Base-by-base conservation (phyloP, 805 yeast genomes). In the Scheffersomyces lignosus region DNA sequence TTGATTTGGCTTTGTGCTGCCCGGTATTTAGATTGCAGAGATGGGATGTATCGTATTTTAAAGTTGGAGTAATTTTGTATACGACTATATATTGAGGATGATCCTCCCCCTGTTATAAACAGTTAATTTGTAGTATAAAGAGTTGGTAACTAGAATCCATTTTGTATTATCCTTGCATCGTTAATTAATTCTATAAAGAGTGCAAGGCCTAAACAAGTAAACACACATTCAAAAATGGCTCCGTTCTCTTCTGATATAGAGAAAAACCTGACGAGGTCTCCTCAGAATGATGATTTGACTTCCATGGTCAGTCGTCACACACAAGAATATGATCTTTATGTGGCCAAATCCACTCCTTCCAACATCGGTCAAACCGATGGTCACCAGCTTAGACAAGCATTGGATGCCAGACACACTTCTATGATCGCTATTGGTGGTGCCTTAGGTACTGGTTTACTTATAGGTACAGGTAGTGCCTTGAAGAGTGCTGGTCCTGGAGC, bases 381-480 rank as follows among this genome's bases (percentile, higher is more conserved):
- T 15, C 36, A 36, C 31, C 31, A 33, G 33, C 34, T 50, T 29
- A 37, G 45, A 20, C 18, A 70, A 41, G 63, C 62, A 34, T 52
- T 72, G 41, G 65, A 72, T 44, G 74, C 84, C 32, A 59, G 88
- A 36, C 88, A 82, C 52, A 71, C 81, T 44, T 72, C 80, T 38
- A 79, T 83, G 84, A 79, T 83, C 53, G 84, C 93, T 45, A 78
- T 87, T 47, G 95, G 93, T 48, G 91, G 93, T 48, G 86, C 91
- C 6, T 62, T 86, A 35, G 93, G 93, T 38, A 84, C 93, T 1
- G 95, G 90, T 53, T 69, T 86, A 38, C 66, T 86, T 46, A 81
- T 86, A 47, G 88, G 90, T 51, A 82, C 90, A 3, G 88, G 89
- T 38, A 64, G 79, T 12, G 81, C 90, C 1, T 68, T 86, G 37